Base-by-base conservation (phyloP, 306 rosid species). In the Trifolium dubium region DNA sequence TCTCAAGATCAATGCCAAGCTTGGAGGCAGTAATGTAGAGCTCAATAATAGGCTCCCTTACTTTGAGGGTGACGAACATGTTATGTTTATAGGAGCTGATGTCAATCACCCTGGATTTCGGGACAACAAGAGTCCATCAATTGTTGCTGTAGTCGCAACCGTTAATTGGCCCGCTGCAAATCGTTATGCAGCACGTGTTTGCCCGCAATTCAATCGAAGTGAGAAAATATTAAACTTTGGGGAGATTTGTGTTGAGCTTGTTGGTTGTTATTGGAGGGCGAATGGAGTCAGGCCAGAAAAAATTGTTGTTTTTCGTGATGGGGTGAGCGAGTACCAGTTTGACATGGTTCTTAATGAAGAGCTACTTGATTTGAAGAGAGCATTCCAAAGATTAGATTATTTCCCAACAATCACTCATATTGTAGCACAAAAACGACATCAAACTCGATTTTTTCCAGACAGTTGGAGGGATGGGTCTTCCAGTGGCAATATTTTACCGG, bases 261-360 rank as follows among this genome's bases (percentile, higher is more conserved):
- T 89, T 44, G 62, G 77, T 61, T 67, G 89, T 1, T 91, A 89
- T 61, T 28, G 32, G n/a, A 77, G 49, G 58, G 10, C 54, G 29
- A 91, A 84, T 69, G 80, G 81, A 51, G 86, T 80, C 37, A 77
- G 76, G 72, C 97, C 95, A 0, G 82, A 71, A 15, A 86, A 75
- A 70, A 84, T 91, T 66, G 80, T 91, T 44, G 30, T 91, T 69
- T 91, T 91, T 18, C 92, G 95, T 2, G 95, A 89, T 76, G 97
- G 97, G 65, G 97, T 91, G 4, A 86, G 95, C 17, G 95, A 87
- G 67, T 84, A 85, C 43, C 95, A 91, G 46, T 91, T 91, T 78
- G 92, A 91, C 72, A 91, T 91, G 97, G 97, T 84, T 81, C 92
- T 91, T 18, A 89, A 91, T 58, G 91, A 91, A 61, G 97, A 91